Evolutionary conservation across 371 early-diverging fungal species (phyloP), one percentile per base, ranked within the genome.

Genomic region (Syncephalastrum contaminatum): DNA sequence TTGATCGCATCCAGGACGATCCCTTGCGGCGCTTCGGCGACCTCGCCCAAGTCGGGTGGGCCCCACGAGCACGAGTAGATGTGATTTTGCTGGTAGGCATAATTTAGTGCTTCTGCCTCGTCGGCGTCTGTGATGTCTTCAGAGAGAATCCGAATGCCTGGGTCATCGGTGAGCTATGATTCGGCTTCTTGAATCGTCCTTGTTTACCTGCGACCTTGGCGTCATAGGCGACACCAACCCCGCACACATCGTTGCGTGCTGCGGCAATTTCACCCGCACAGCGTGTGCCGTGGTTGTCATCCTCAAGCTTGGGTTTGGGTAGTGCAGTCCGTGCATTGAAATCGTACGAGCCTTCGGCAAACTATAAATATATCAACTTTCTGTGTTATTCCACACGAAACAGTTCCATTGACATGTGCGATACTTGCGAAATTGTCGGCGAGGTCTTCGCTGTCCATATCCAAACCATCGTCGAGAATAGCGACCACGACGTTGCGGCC

Each of bases 201-300:
- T 14, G 7, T 44, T 54, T 67, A 78, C 92, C 98, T 0, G 96
- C 83, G 2, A 99, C 91, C 63, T 87, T 84, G 15, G 97, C 88
- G 47, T 89, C 81, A 59, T 86, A 95, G 0, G 98, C 98, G 4
- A 97, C 85, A 25, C 99, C 99, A 1, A 97, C 88, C 14, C 98
- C 98, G 63, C 99, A 97, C 1, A 91, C 85, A 65, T 90, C 71
- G 72, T 98, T 99, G 45, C 78, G 75, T 10, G 72, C 80, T 3
- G 97, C 96, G 0, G 96, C 99, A 16, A 99, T 92, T 77, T 96
- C 95, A 7, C 98, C 99, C 1, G 99, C 99, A 75, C 97, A 98
- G 39, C 99, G 80, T 2, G 99, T 98, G 24, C 98, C 99, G 69
- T 99, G 99, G 25, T 83, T 78, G 67, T 98, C 99, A 54, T 94